Evolutionary conservation across 1,284 basidiomycete species (phyloP).

Genomic region (Inonotus obliquus): DNA sequence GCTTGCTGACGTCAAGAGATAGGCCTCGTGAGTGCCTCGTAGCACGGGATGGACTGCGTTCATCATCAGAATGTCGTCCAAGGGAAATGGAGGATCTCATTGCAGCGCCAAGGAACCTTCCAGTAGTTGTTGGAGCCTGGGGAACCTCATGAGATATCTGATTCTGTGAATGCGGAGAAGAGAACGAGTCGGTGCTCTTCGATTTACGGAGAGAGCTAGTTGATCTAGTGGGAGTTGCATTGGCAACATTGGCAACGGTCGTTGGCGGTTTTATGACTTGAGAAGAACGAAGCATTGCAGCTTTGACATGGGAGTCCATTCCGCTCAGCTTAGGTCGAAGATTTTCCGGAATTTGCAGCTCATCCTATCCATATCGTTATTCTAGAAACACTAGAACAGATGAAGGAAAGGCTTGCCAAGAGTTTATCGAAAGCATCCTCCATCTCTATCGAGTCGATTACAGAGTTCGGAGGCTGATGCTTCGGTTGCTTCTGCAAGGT

Average conservation of each 20-base stretch:
- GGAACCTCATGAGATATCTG: conserved; percentile 34
- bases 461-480: not conserved
- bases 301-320: conserved; percentile 80
- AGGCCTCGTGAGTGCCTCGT: conserved; percentile 44
- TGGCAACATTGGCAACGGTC: conserved; percentile 20
- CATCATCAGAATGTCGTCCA: conserved; percentile 13
- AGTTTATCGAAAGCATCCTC: conserved; percentile 69
- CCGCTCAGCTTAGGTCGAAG: conserved; percentile 71
- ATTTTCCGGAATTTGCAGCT: conserved; percentile 76
- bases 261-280: conserved; percentile 53
- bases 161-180: conserved; percentile 43
- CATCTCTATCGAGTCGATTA: conserved; percentile 28
- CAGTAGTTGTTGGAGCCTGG: conserved; percentile 34
- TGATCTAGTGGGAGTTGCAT: conserved; percentile 28
- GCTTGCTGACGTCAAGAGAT: conserved; percentile 46
- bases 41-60: conserved; percentile 23
- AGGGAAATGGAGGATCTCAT: conserved; percentile 17
- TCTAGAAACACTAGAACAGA: not conserved
- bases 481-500: not conserved
- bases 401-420: conserved; percentile 42
- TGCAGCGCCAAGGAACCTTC: conserved; percentile 24
- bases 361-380: conserved; percentile 47
- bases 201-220: conserved; percentile 49
- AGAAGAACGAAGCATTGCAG: conserved; percentile 86
- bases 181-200: conserved; percentile 64